Base-by-base conservation (phyloP, 352 stramenopile species). In the Thalassiosira pacifica region DNA sequence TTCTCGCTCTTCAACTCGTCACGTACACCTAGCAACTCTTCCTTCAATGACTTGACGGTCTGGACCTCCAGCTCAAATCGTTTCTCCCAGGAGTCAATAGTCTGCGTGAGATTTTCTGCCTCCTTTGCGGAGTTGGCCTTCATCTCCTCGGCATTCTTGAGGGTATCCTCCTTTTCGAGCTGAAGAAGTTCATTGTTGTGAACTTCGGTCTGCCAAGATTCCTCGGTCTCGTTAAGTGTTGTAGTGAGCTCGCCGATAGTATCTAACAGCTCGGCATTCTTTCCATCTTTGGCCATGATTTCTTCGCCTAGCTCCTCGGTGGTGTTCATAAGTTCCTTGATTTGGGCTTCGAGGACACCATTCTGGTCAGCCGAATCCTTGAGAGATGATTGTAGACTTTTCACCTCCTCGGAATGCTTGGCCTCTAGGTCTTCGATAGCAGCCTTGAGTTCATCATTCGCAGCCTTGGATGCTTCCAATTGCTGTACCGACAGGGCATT, bases 291-390 rank as follows among this genome's bases (percentile, higher is more conserved):
- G 37, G 37, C 6, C 6, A 48, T 48, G 6, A 48, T 67, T 68
- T 60, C 19, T 48, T 69, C 18, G 31, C 57, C 48, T 10, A 64
- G 55, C 34, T 48, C 24, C 45, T 42, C 42, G 42, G 72, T 71
- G 2, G 61, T 31, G 11, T 31, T 18, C 19, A 74, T 29, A n/a
- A 71, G 45, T 70, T 85, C 64, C 68, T 81, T 64, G 1, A 82
- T 48, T 31, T 85, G 37, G 45, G 24, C 34, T 52, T 85, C 78
- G 18, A 85, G 40, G 11, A n/a, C 40, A 16, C 45, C 45, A 26
- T 85, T 88, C 59, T 77, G 74, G 26, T 78, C 64, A 27, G 72
- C 68, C 16, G 85, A 57, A 53, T 79, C 68, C 18, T 74, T 48
- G 31, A 85, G 32, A 42, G 55, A 69, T 29, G 37, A 27, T 6